A percentile compares a stretch with the other conserved stretches of the same genome.
phyloP scores from a whole-genome alignment of 2,329 filamentous ascomycete species.

The Ophiostoma piceae region DNA sequence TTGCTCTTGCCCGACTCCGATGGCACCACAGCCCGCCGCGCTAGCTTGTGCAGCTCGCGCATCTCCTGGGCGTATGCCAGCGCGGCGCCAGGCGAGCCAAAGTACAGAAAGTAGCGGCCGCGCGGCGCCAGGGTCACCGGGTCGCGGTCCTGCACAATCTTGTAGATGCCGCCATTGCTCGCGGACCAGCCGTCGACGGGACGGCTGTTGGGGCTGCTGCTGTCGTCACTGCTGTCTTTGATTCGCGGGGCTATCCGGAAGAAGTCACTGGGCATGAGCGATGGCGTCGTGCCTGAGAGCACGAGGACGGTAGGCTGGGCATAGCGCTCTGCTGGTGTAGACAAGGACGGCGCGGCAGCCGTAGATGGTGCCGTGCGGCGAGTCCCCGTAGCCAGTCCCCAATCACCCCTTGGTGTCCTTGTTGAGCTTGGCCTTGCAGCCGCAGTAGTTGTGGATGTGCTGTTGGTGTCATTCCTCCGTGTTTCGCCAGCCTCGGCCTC shows the following conservation, averaged over 20 bases:
- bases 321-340: background rate
- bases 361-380: background rate
- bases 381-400: background rate
- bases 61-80: slow-evolving; percentile 55
- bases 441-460: background rate
- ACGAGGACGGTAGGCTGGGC: slow-evolving; percentile 42
- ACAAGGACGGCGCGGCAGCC: background rate
- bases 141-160: slow-evolving; percentile 61
- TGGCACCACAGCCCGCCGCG: slow-evolving; percentile 29
- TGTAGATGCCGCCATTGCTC: slow-evolving; percentile 29
- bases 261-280: slow-evolving; percentile 64
- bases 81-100: slow-evolving; percentile 56
- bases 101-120: slow-evolving; percentile 65
- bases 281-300: slow-evolving; percentile 53
- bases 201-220: background rate
- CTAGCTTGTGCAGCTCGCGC: slow-evolving; percentile 42
- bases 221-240: slow-evolving; percentile 23
- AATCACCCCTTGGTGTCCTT: slow-evolving; percentile 3
- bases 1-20: slow-evolving; percentile 28
- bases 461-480: background rate
- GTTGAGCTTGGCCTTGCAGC: background rate
- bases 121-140: slow-evolving; percentile 56
- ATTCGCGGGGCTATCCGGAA: slow-evolving; percentile 58
- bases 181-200: slow-evolving; percentile 60
- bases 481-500: slow-evolving; percentile 15